A percentile compares a stretch with the other conserved stretches of the same genome.
Conservation (phyloP, 2,329 filamentous ascomycete genomes). For the Diplodia scrobiculata region DNA sequence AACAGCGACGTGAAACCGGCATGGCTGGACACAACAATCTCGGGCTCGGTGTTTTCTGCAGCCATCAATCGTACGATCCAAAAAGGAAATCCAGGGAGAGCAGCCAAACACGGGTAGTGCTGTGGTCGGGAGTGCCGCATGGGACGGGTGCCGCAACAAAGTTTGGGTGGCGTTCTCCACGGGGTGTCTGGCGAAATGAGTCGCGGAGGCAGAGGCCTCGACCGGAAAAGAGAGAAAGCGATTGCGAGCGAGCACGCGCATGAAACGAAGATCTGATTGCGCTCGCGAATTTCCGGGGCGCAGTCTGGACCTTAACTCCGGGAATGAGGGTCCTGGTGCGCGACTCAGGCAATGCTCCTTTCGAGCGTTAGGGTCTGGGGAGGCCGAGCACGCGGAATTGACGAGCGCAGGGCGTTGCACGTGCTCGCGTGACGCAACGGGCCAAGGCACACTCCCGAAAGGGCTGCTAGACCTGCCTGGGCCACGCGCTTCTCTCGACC, state of each 20-base stretch:
- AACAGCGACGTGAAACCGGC: constrained; percentile 6
- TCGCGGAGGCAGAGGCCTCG: not conserved
- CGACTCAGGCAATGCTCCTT: not conserved
- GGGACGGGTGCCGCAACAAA: constrained; percentile 3
- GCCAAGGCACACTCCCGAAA: not conserved
- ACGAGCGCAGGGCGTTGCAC: constrained; percentile 10
- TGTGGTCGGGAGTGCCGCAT: constrained; percentile 1
- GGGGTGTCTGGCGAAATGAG: constrained; percentile 17
- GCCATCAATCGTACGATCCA: constrained; percentile 10
- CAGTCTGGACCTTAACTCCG: constrained; percentile 7
- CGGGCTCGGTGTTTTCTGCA: constrained; percentile 19
- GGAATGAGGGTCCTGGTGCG: constrained; percentile 11
- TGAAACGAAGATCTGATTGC: constrained; percentile 12
- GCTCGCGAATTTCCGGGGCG: constrained; percentile 2
- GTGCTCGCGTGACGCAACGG: constrained; percentile 17
- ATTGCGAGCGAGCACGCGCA: not conserved
- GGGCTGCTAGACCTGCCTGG: not conserved
- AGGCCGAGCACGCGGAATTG: not conserved
- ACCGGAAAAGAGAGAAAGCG: not conserved
- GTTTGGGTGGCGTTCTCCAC: constrained; percentile 14
- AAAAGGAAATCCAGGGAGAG: constrained; percentile 19
- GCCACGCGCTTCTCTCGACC: constrained; percentile 18
- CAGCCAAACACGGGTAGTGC: constrained; percentile 8
- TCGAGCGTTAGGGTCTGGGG: constrained; percentile 6
- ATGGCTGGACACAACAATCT: not conserved